A percentile compares a stretch with the other conserved stretches of the same genome.
These are phyloP conservation scores for Puccinia coronata DNA, from an alignment of 1,284 basidiomycete genomes.

Conservation along the genomic window DNA sequence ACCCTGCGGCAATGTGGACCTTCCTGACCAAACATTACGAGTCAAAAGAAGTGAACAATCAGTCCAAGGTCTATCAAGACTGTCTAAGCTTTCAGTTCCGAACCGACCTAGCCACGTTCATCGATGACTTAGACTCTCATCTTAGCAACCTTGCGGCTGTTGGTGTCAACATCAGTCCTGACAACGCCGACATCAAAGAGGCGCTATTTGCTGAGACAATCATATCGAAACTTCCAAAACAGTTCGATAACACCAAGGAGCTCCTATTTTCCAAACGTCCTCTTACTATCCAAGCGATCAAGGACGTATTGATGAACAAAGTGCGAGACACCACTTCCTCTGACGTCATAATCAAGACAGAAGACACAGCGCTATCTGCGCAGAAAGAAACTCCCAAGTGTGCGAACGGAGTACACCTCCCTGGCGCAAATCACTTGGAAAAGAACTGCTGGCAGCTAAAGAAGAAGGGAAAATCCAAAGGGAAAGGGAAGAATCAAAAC, in stretches of 20 bases:
- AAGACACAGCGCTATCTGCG: not conserved
- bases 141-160: not conserved
- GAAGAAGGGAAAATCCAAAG: not conserved
- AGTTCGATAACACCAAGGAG: not conserved
- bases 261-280: not conserved
- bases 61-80: not conserved
- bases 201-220: not conserved
- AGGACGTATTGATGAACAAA: not conserved
- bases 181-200: not conserved
- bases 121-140: not conserved
- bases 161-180: not conserved
- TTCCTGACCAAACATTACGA: not conserved
- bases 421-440: not conserved
- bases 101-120: not conserved
- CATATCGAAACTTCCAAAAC: not conserved
- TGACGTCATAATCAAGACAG: not conserved
- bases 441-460: not conserved
- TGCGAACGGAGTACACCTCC: not conserved
- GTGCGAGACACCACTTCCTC: not conserved
- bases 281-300: not conserved
- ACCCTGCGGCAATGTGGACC: not conserved
- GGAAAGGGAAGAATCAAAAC: no score
- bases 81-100: not conserved
- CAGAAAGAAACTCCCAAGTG: not conserved
- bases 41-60: not conserved